phyloP scores from a whole-genome alignment of 1,284 basidiomycete species.

The Spongiforma sp. region DNA sequence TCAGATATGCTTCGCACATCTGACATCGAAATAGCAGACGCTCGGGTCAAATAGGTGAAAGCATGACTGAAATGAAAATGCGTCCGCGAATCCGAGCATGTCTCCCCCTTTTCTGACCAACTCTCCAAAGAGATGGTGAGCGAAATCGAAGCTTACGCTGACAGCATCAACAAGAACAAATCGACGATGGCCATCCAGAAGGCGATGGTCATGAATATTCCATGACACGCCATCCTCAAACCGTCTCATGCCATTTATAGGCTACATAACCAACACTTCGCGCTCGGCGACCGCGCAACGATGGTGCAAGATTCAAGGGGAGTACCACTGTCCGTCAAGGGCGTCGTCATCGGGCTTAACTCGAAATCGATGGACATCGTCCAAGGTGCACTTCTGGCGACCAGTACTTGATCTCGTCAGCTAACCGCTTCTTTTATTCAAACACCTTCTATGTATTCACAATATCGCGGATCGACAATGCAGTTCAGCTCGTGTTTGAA shows the following conservation, averaged over 20 bases:
- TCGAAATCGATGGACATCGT: slow-evolving; percentile 93
- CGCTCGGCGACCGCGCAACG: slow-evolving; percentile 93
- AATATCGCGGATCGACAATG: slow-evolving; percentile 87
- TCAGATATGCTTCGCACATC: slow-evolving; percentile 75
- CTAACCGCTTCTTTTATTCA: neutral
- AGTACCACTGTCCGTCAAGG: slow-evolving; percentile 91
- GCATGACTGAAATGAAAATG: slow-evolving; percentile 89
- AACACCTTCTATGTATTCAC: slow-evolving; percentile 72
- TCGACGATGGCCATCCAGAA: slow-evolving; percentile 77
- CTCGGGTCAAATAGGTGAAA: slow-evolving; percentile 78
- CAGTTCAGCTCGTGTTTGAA: slow-evolving; percentile 88
- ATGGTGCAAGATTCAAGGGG: slow-evolving; percentile 97
- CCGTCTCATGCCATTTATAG: slow-evolving; percentile 91
- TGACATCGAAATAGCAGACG: slow-evolving; percentile 77
- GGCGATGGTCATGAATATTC: slow-evolving; percentile 89
- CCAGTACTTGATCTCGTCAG: slow-evolving; percentile 51
- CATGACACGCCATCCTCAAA: slow-evolving; percentile 94
- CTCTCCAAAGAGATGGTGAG: slow-evolving; percentile 86
- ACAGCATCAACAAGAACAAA: slow-evolving; percentile 67
- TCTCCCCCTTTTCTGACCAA: slow-evolving; percentile 92
- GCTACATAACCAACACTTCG: slow-evolving; percentile 90
- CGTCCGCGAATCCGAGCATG: slow-evolving; percentile 90
- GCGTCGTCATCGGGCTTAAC: slow-evolving; percentile 91
- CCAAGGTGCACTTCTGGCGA: slow-evolving; percentile 94
- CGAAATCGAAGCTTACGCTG: slow-evolving; percentile 79